Base-by-base conservation (phyloP, 2,329 filamentous ascomycete species). In the Aschersonia sp. region DNA sequence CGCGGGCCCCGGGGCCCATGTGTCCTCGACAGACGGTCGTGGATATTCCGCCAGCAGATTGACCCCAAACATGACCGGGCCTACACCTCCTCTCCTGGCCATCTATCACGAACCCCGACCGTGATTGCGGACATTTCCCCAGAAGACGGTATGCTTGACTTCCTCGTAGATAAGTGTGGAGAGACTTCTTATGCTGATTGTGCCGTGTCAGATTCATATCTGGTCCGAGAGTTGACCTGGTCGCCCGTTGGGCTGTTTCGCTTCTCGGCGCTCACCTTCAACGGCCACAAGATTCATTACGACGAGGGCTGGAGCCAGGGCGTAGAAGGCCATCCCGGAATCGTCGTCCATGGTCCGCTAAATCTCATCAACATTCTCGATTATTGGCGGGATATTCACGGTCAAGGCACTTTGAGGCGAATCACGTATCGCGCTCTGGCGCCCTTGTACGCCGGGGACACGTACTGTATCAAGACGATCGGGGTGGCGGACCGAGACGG, bases 201-300 rank as follows among this genome's bases (percentile, higher is more conserved):
- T 22, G 3, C 22, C 22, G 22, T 22, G 22, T 2, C 22, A 22
- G 22, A 2, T 22, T 22, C 22, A 22, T 22, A 22, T 22, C 22
- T 22, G 22, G 30, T 40, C 57, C 57, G 0, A 42, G 52, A 60
- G 11, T 47, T 71, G 5, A 55, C 56, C 22, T 73, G 68, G 69
- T 74, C 72, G 0, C 63, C 69, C 0, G 65, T 68, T 0, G 68
- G 66, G 2, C 72, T 94, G 1, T 94, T 92, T 64, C 78, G 85
- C 14, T 94, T 88, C 68, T 88, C 83, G 0, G 86, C 86, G 0
- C 67, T 94, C 41, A 94, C 86, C 0, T 88, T 88, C 68, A 94
- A 94, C 22, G 85, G 79, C 0, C 88, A 94, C 62, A 81, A 79
- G 54, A 94, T 94, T 47, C 88, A 94, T 62, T 82, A 90, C 55